Evolutionary conservation across 176 grass and related monocot genomes (phyloP).

Genomic region (Elaeis guineensis): DNA sequence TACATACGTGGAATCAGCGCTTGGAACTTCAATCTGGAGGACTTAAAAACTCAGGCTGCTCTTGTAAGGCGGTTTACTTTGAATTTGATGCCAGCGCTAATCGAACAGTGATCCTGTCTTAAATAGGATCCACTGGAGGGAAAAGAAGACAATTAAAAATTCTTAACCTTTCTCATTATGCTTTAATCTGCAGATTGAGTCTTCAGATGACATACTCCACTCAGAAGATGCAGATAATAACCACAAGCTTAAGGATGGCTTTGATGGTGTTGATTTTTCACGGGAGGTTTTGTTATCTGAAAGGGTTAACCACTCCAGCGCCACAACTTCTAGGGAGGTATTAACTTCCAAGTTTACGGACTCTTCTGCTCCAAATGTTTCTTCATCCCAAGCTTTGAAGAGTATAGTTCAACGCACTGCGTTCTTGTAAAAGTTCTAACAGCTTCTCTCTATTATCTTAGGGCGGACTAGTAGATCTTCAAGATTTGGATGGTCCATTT

Average conservation of each 20-base stretch:
- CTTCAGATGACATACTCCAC: constrained; percentile 39
- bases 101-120: too few relatives aligned
- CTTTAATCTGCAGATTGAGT: constrained; percentile 65
- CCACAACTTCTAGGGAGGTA: constrained; percentile 60
- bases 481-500: constrained; percentile 59
- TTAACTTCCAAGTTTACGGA: neutral
- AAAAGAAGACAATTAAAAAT: neutral
- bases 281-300: constrained; percentile 28
- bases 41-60: constrained; percentile 83
- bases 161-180: neutral
- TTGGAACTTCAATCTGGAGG: constrained; percentile 99
- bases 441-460: constrained; percentile 22
- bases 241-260: constrained; percentile 29
- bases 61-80: constrained; percentile 51
- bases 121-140: too few relatives aligned
- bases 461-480: constrained; percentile 65
- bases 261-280: constrained; percentile 23
- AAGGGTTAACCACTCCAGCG: constrained; percentile 32
- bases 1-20: constrained; percentile 96
- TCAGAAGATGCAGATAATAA: constrained; percentile 28
- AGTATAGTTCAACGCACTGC: neutral
- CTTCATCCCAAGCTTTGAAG: too few relatives aligned
- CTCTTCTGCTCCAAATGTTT: too few relatives aligned
- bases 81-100: too few relatives aligned
- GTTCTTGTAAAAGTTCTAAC: neutral